These are phyloP conservation scores for Solanum medicagineum DNA, from an alignment of 257 asterid genomes.

Conservation along the genomic window DNA sequence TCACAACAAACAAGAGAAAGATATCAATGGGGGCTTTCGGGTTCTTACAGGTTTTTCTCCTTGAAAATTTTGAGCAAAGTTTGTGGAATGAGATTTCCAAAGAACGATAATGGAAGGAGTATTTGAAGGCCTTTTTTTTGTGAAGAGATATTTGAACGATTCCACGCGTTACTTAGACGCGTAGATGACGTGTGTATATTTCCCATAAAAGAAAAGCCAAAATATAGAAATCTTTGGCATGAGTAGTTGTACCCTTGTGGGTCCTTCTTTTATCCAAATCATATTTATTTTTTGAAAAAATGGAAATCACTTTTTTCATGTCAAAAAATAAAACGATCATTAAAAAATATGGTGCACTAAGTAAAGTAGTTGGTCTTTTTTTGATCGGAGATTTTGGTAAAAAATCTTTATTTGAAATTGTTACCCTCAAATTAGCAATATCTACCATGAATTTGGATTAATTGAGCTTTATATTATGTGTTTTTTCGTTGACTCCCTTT, in stretches of 20 bases:
- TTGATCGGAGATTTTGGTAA: no score
- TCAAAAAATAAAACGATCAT: no score
- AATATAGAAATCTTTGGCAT: not conserved
- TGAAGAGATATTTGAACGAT: not conserved
- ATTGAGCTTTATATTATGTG: no score
- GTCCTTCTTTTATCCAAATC: not conserved
- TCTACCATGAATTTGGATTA: no score
- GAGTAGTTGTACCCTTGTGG: not conserved
- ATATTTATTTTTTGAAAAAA: no score
- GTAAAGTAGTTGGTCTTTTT: no score
- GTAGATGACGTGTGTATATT: slow-evolving; percentile 28
- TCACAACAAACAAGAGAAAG: not conserved
- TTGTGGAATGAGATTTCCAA: not conserved
- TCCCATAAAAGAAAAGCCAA: not conserved
- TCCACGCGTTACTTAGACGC: slow-evolving; percentile 55
- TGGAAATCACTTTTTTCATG: no score
- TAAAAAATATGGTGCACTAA: no score
- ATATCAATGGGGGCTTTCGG: not conserved
- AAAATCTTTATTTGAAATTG: no score
- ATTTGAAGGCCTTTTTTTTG: not conserved
- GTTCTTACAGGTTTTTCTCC: not conserved
- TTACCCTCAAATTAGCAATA: no score
- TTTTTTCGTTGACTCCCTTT: not conserved
- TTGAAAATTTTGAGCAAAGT: not conserved
- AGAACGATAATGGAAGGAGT: not conserved